Evolutionary conservation across 768 basidiomycete species (phyloP).

Genomic region (Mycena rebaudengoi): DNA sequence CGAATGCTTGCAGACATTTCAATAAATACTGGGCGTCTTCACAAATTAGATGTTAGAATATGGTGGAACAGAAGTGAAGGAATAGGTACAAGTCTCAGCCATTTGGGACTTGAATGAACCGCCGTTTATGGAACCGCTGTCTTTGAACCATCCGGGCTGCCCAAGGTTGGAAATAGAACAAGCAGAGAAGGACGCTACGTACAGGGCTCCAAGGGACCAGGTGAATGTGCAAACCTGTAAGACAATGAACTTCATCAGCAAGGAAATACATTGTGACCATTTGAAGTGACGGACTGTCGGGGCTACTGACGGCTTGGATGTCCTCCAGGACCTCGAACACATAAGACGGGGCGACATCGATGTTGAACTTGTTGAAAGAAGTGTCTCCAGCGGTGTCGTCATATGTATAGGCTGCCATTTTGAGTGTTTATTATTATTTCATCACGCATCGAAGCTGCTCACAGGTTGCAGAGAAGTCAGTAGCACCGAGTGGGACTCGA

Average conservation of each 20-base stretch:
- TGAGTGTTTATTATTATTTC: no score
- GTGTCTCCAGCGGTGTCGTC: constrained; percentile 41
- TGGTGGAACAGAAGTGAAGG: neutral
- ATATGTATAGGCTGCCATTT: constrained; percentile 34
- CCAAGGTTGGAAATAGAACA: neutral
- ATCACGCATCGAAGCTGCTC: no score
- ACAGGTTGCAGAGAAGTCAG: constrained; percentile 39
- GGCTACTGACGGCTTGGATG: constrained; percentile 29
- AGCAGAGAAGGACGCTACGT: neutral
- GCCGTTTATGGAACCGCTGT: neutral
- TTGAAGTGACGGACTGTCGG: neutral
- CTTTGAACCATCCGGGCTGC: constrained; percentile 14
- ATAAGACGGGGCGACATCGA: constrained; percentile 40
- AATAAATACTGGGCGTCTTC: constrained; percentile 4
- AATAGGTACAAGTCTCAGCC: neutral
- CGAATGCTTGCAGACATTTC: constrained; percentile 9
- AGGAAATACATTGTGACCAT: neutral
- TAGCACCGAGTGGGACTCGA: constrained; percentile 41
- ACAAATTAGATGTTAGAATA: neutral
- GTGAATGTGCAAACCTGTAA: neutral
- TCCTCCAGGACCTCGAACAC: constrained; percentile 40
- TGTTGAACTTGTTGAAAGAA: constrained; percentile 35
- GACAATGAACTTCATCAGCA: neutral
- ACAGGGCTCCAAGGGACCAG: constrained; percentile 13
- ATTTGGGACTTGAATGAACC: neutral